Base-by-base conservation (phyloP, 2,329 filamentous ascomycete species). In the Endoconidiophora polonica region DNA sequence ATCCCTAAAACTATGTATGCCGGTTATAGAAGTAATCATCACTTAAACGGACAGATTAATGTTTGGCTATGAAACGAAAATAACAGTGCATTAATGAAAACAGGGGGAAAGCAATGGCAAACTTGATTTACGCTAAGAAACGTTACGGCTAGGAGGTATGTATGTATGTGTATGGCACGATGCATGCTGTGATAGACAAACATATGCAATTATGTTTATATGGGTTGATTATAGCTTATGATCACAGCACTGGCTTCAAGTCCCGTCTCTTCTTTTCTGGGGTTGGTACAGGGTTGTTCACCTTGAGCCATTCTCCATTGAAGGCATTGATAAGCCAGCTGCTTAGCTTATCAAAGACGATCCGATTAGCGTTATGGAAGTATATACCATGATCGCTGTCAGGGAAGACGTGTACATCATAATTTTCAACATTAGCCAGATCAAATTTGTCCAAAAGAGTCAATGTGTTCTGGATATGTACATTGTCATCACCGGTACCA, bases 291-390 rank as follows among this genome's bases (percentile, higher is more conserved):
- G 74, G 68, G 47, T 73, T 55, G 9, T 62, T 58, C 12, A 77
- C 61, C 62, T 74, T 77, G 53, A 90, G 69, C 86, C 90, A 96
- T 63, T 95, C 87, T 47, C 91, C 91, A 58, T 96, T 96, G 63
- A 98, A 98, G 1, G 91, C 91, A 62, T 95, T 96, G 61, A 95
- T 76, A 49, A 98, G 77, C 90, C 90, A 98, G 62, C 85, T 88
- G 52, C 73, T 79, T 29, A 94, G 64, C 93, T 86, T 93, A 57
- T 94, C 83, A 61, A 91, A 96, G 5, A 98, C 88, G 58, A 96
- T 85, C 51, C 70, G 71, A 61, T 94, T 88, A 24, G 86, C 93
- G 61, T 88, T 88, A 62, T 98, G 90, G 62, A 96, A 98, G 61
- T 79, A 86, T 54, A 98, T 98, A 54, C 83, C 77, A 64, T 98